Evolutionary conservation across 345 rosid species (phyloP), one percentile per base, ranked within the genome.

Genomic region (Euclidium syriacum): DNA sequence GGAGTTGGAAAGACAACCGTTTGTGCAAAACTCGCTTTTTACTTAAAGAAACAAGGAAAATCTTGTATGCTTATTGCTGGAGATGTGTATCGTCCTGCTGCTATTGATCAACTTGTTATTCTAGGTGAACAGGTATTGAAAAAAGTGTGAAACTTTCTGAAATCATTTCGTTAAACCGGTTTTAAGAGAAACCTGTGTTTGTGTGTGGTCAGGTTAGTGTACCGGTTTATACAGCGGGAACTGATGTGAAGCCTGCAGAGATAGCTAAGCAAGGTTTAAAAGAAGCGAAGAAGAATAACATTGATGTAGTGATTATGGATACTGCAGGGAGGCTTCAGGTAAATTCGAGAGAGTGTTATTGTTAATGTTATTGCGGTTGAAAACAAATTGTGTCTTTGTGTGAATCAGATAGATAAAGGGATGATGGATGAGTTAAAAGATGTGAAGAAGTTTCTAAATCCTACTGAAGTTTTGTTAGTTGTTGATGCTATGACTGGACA

Each of bases 251-350:
- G 67, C 99, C 97, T 61, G 68, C 96, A 54, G 90, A 84, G 67
- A 90, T 94, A 73, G 96, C 97, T 52, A 87, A 73, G 77, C 86
- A 81, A 79, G 99, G 96, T 72, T 74, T 94, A 23, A 75, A 58
- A 64, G 96, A 94, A 81, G 96, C 97, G 26, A 94, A 79, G 71
- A 84, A 68, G 80, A 79, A 94, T 61, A 90, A 79, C 30, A 56
- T 90, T 7, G 99, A 94, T 76, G 88, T 94, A 24, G 90, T 90
- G 66, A 84, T 90, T 16, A 80, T 94, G 75, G 99, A 94, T 67
- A 94, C 99, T 15, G 99, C 99, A 25, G 99, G 99, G 72, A 80
- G 99, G 73, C 96, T 94, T 70, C 99, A 94, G 96, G 99, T 94
- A 71, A 57, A 52, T 29, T 29, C 30, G n/a, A 41, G 10, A 23